Evolutionary conservation across 106 monocot genomes (phyloP).

Genomic region (Agapanthus africanus): DNA sequence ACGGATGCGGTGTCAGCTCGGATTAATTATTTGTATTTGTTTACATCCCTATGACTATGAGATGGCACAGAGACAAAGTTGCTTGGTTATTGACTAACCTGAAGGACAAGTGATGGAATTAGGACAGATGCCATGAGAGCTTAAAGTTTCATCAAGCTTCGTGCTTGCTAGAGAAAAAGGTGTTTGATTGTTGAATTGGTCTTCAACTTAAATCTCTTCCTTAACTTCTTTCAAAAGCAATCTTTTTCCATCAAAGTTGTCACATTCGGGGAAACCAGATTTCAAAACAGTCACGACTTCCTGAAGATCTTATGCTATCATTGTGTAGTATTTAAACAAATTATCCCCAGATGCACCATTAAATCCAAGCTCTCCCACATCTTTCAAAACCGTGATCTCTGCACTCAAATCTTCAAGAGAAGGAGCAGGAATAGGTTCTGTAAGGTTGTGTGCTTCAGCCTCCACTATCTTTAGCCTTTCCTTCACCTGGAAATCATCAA

Average conservation of each 20-base stretch:
- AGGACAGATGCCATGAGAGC: background rate
- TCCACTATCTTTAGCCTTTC: background rate
- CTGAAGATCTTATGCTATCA: background rate
- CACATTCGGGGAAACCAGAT: background rate
- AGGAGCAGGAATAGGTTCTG: background rate
- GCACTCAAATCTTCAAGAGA: background rate
- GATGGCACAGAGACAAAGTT: background rate
- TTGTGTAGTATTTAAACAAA: background rate
- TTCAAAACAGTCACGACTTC: background rate
- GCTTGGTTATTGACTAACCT: constrained; percentile 5
- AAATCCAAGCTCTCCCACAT: constrained; percentile 2
- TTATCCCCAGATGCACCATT: background rate
- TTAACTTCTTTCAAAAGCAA: background rate
- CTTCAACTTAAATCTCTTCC: background rate
- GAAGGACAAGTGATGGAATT: background rate
- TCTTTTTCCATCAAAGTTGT: background rate
- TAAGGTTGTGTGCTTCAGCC: background rate
- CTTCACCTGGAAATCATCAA: background rate
- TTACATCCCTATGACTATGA: no score
- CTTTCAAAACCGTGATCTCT: constrained; percentile 1
- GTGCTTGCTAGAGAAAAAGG: background rate
- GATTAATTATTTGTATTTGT: no score
- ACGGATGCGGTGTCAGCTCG: no score
- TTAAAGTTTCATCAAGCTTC: background rate
- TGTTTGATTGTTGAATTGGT: background rate